Base-by-base conservation (phyloP, 257 asterid genomes). In the Jacaranda mimosifolia region DNA sequence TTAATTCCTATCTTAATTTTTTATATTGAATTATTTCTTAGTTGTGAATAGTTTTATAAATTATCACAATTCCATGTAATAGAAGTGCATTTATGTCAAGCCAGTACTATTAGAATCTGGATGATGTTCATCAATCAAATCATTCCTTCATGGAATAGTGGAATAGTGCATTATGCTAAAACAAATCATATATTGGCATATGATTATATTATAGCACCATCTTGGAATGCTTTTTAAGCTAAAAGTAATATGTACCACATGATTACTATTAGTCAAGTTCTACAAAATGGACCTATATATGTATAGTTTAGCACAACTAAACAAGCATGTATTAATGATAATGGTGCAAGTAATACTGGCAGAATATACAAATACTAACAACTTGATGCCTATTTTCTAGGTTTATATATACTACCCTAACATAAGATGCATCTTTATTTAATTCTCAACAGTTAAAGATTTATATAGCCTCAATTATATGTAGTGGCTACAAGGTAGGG, bases 51-150 rank as follows among this genome's bases (percentile, higher is more conserved):
- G 17, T 68, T 70, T 69, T 13, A 67, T 68, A 42, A 21, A 21
- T 7, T 68, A 63, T 57, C 57, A 17, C 19, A 67, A 66, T n/a
- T 45, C 40, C 43, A 59, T 38, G 5, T 18, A 63, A 40, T 14
- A 77, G 80, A 77, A 69, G 81, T 6, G 68, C 56, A 19, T 18
- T 77, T 57, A 45, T 52, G 21, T 63, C 46, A 51, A 6, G 52
- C 4, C 77, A 21, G 77, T 62, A 63, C 52, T 42, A 62, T 79
- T 66, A 45, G 65, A 64, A 63, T 58, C 26, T 38, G 57, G 76
- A 68, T 51, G 77, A 68, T 52, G 35, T 17, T 68, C 63, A 36
- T 62, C 73, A 21, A 60, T 69, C 77, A 56, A 79, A 63, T 53
- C 68, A 64, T 17, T 42, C 46, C 45, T 70, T 56, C 51, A 35